Evolutionary conservation across 805 yeast species (phyloP), one percentile per base, ranked within the genome.

Genomic region (Candida krabiensis): DNA sequence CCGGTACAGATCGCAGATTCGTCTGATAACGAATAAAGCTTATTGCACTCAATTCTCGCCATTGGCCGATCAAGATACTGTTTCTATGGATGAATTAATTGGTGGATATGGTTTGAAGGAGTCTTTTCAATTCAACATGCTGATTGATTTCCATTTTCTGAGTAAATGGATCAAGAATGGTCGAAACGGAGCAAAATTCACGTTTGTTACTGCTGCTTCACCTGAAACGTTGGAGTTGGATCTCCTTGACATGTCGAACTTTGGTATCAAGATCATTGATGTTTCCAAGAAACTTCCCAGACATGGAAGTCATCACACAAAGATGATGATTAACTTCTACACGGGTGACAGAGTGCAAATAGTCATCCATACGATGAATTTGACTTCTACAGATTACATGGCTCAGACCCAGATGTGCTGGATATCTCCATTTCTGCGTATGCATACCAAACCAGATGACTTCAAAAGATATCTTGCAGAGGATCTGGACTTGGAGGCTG

Each of bases 331-430:
- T 11, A 82, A 82, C 50, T 62, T 72, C 40, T 79, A 67, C 49
- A 53, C 53, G 2, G 75, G 75, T 44, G 63, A 61, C 13, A 58
- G 70, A 0, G 56, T 71, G 22, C 79, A 75, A 50, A 56, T 83
- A 0, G 76, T 75, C 16, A 61, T 83, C 17, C 75, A 81, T 56
- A 76, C 87, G 1, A 71, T 75, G 55, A 83, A 83, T 55, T 53
- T 81, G 37, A 77, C 81, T 1, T 56, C 57, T 24, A 52, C 70
- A 0, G 90, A 83, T 55, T 71, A 77, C 35, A 61, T 63, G 4
- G 69, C 70, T 1, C 77, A 83, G 39, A 81, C 84, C 5, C 88
- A 83, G 51, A 79, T 80, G 69, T 62, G 74, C 22, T 83, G 89
- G 89, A 58, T 69, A 23, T 73, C 84, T 6, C 86, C 84, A 1